These are phyloP conservation scores for Neofusicoccum kwambonambiense DNA, from an alignment of 2,329 filamentous ascomycete genomes.

Conservation along the genomic window DNA sequence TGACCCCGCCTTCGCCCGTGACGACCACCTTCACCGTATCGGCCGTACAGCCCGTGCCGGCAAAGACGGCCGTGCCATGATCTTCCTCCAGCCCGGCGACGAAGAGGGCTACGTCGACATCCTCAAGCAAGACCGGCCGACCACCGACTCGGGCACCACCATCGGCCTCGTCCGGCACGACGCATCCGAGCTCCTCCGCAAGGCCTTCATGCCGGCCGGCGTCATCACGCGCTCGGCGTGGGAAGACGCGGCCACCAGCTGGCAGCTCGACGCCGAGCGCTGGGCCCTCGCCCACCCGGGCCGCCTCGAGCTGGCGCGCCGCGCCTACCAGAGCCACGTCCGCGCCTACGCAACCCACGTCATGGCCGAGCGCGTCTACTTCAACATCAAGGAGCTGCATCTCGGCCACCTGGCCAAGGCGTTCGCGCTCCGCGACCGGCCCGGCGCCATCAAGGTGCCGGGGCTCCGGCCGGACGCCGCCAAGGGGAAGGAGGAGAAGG, in stretches of 20 bases:
- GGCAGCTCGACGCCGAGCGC: constrained; percentile 64
- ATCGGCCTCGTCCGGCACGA: constrained; percentile 55
- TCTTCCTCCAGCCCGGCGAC: constrained; percentile 86
- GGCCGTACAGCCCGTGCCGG: constrained; percentile 93
- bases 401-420: constrained; percentile 92
- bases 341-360: constrained; percentile 94
- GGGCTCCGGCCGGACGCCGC: constrained; percentile 39
- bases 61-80: constrained; percentile 77
- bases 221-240: constrained; percentile 44
- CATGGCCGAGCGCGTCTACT: constrained; percentile 77
- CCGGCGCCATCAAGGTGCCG: constrained; percentile 68
- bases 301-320: constrained; percentile 75
- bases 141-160: constrained; percentile 27
- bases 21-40: constrained; percentile 92
- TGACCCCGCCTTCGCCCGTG: constrained; percentile 88
- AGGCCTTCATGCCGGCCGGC: constrained; percentile 53
- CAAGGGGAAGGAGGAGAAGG: constrained; percentile 36
- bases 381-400: constrained; percentile 89
- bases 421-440: constrained; percentile 85
- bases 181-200: constrained; percentile 65
- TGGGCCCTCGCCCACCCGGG: constrained; percentile 64
- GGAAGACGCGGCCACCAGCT: constrained; percentile 66
- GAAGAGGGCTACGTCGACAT: constrained; percentile 89
- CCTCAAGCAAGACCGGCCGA: constrained; percentile 48
- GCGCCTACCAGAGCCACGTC: constrained; percentile 88